phyloP scores from a whole-genome alignment of 2,329 filamentous ascomycete species.

The Aspergillus nomiae region DNA sequence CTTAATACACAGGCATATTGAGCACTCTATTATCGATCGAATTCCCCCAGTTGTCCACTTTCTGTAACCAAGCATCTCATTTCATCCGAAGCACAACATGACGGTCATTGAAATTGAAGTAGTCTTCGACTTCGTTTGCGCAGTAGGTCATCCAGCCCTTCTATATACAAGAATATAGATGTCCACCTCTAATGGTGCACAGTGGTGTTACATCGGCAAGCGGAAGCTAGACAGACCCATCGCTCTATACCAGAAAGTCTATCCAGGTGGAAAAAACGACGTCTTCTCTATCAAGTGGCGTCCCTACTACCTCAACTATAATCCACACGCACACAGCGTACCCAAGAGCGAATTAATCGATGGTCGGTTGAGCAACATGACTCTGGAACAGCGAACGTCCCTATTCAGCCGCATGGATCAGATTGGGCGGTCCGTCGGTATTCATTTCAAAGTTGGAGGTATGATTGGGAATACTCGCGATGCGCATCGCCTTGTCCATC shows the following conservation, averaged over 20 bases:
- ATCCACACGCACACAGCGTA: constrained; percentile 9
- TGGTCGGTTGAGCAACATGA: constrained; percentile 25
- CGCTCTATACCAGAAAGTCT: constrained; percentile 41
- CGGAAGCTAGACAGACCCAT: constrained; percentile 42
- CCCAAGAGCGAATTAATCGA: constrained; percentile 16
- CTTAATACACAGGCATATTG: too few relatives aligned
- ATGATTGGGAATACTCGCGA: constrained; percentile 38
- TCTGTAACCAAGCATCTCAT: neutral
- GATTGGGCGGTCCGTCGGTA: constrained; percentile 35
- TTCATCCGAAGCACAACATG: constrained; percentile 5
- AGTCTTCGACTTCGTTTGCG: constrained; percentile 36
- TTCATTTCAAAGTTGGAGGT: constrained; percentile 36
- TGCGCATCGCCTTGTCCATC: constrained; percentile 38
- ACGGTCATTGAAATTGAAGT: constrained; percentile 24
- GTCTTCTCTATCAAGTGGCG: constrained; percentile 39
- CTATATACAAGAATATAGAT: neutral
- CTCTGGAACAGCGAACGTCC: constrained; percentile 28
- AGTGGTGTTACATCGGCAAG: constrained; percentile 48
- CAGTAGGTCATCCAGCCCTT: constrained; percentile 20
- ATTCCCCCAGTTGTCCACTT: neutral
- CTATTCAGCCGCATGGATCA: constrained; percentile 23
- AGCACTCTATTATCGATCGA: neutral
- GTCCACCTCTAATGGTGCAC: neutral
- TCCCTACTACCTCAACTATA: constrained; percentile 41
- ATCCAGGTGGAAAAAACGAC: constrained; percentile 40